phyloP scores from a whole-genome alignment of 805 yeast genomes.

The Brettanomyces naardenensis region DNA sequence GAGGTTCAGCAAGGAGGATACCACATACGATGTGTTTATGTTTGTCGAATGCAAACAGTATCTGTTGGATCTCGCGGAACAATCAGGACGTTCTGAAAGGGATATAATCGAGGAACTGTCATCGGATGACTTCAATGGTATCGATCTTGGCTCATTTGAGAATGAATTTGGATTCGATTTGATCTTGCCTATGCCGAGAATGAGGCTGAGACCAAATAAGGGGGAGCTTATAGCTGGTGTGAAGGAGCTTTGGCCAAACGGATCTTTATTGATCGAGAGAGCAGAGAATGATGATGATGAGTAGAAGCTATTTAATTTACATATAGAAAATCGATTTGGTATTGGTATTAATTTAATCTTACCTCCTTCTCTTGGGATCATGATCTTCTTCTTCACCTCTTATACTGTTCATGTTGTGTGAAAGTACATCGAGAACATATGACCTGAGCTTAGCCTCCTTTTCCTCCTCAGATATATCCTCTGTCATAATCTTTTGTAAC shows the following conservation, averaged over 20 bases:
- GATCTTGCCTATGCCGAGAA: constrained; percentile 29
- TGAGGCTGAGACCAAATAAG: constrained; percentile 19
- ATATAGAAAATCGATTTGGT: no score
- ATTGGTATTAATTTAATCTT: no score
- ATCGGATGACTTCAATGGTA: constrained; percentile 6
- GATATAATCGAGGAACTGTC: constrained; percentile 9
- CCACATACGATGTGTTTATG: constrained; percentile 40
- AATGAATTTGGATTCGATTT: constrained; percentile 26
- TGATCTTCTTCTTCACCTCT: constrained; percentile 8
- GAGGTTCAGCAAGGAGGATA: constrained; percentile 31
- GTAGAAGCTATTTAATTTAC: no score
- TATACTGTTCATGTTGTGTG: constrained; percentile 28
- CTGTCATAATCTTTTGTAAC: constrained; percentile 55
- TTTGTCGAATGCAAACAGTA: constrained; percentile 37
- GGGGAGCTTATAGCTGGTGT: constrained; percentile 16
- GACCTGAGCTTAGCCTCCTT: constrained; percentile 73
- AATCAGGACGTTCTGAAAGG: constrained; percentile 6
- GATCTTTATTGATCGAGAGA: constrained; percentile 26
- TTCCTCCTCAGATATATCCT: constrained; percentile 50
- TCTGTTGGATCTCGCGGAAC: constrained; percentile 6
- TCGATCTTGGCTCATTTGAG: constrained; percentile 9
- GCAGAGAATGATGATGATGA: constrained; percentile 14
- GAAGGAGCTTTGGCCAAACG: constrained; percentile 30
- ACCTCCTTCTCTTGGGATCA: constrained; percentile 18
- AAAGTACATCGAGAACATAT: constrained; percentile 58